Evolutionary conservation across 306 rosid species (phyloP).

Genomic region (Vachellia collinsii): DNA sequence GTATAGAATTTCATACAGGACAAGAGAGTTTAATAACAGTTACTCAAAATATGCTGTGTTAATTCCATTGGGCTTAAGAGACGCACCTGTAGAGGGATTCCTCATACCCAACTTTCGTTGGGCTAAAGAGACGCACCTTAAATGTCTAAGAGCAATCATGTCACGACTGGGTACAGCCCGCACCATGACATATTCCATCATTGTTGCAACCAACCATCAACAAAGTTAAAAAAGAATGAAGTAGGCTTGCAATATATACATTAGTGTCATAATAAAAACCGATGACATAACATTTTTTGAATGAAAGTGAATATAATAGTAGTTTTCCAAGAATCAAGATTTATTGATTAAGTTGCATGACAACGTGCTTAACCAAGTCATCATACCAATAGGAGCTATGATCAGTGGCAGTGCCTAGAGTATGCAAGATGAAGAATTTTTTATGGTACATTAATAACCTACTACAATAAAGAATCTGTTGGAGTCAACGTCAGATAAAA

Average conservation of each 20-base stretch:
- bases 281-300: neutral
- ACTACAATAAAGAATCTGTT: conserved; percentile 43
- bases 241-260: conserved; percentile 8
- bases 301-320: conserved; percentile 20
- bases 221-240: conserved; percentile 21
- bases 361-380: conserved; percentile 87
- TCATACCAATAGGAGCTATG: conserved; percentile 88
- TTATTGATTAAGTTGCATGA: conserved; percentile 71
- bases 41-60: too few relatives aligned
- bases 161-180: conserved; percentile 86
- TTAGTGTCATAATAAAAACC: conserved; percentile 25
- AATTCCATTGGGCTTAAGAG: too few relatives aligned
- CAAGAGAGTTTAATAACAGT: too few relatives aligned
- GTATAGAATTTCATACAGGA: too few relatives aligned
- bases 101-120: too few relatives aligned
- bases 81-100: too few relatives aligned
- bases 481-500: too few relatives aligned
- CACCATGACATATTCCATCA: conserved; percentile 83
- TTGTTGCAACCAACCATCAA: conserved; percentile 81
- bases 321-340: conserved; percentile 85
- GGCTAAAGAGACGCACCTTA: conserved; percentile 64
- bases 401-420: conserved; percentile 78
- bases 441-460: conserved; percentile 88
- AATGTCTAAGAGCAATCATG: conserved; percentile 74
- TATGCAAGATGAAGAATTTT: conserved; percentile 77